Conservation (phyloP, 2,329 filamentous ascomycete species). For the Ampelomyces quisqualis region DNA sequence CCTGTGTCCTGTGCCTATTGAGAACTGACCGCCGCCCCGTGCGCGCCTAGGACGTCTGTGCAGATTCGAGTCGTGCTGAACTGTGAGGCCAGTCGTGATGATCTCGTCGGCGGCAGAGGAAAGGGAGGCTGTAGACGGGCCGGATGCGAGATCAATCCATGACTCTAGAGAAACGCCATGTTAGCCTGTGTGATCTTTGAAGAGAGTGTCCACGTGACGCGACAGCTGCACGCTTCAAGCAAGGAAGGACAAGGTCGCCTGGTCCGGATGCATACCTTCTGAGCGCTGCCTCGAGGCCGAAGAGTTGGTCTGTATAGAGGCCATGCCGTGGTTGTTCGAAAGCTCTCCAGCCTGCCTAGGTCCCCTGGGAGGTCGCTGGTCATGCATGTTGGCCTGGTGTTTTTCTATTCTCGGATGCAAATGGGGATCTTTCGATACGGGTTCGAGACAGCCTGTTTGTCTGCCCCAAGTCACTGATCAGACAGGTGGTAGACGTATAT, state of each 20-base stretch:
- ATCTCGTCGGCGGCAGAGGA: slow-evolving; percentile 85
- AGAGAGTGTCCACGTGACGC: no score
- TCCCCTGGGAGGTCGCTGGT: slow-evolving; percentile 24
- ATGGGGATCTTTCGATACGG: slow-evolving; percentile 14
- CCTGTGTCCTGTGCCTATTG: slow-evolving; percentile 40
- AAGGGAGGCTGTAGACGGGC: slow-evolving; percentile 88
- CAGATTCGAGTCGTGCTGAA: slow-evolving; percentile 65
- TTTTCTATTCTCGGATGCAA: background rate
- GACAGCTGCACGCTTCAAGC: no score
- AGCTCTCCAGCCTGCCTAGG: slow-evolving; percentile 21
- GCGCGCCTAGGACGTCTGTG: slow-evolving; percentile 59
- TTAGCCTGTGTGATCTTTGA: slow-evolving; percentile 13
- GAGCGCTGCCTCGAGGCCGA: slow-evolving; percentile 29
- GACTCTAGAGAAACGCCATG: slow-evolving; percentile 65
- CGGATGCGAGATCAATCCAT: slow-evolving; percentile 92
- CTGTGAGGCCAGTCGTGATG: slow-evolving; percentile 80
- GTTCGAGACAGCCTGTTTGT: slow-evolving; percentile 1
- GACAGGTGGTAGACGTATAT: slow-evolving; percentile 23
- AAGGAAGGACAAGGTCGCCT: background rate
- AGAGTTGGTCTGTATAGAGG: slow-evolving; percentile 17
- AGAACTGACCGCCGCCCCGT: slow-evolving; percentile 31
- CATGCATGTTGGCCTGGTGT: slow-evolving; percentile 26
- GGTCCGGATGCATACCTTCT: slow-evolving; percentile 27
- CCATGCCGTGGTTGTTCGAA: slow-evolving; percentile 23
- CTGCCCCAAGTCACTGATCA: slow-evolving; percentile 11